phyloP scores from a whole-genome alignment of 139 green algal genomes.

The Yamagishiella unicocca region DNA sequence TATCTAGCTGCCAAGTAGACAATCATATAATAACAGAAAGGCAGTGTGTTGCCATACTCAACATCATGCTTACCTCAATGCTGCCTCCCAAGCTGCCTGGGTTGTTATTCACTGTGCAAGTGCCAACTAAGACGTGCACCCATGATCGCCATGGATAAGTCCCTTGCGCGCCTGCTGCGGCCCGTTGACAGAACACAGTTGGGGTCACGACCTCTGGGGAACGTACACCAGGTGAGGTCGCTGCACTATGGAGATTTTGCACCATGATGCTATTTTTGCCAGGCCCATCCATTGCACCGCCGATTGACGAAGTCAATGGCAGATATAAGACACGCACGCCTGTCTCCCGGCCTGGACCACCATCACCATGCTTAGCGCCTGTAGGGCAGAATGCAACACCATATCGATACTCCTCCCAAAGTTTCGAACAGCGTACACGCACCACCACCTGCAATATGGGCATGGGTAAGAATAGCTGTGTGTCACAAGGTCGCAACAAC shows the following conservation, averaged over 20 bases:
- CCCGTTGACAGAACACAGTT: background rate
- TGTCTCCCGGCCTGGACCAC: background rate
- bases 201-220: background rate
- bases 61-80: too few species aligned
- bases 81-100: too few species aligned
- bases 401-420: background rate
- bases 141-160: slow-evolving; percentile 2
- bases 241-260: background rate
- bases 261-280: background rate
- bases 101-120: too few species aligned
- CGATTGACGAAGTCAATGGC: background rate
- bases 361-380: background rate
- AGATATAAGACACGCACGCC: background rate
- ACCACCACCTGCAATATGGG: background rate
- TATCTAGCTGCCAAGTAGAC: too few species aligned
- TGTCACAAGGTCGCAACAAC: background rate
- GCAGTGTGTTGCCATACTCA: too few species aligned
- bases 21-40: too few species aligned
- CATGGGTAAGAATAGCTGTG: background rate
- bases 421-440: background rate
- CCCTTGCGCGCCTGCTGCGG: background rate
- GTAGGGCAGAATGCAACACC: background rate
- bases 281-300: background rate
- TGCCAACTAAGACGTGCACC: too few species aligned
- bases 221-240: background rate